phyloP scores from a whole-genome alignment of 2,329 filamentous ascomycete genomes.

The Tolypocladium tropicale region DNA sequence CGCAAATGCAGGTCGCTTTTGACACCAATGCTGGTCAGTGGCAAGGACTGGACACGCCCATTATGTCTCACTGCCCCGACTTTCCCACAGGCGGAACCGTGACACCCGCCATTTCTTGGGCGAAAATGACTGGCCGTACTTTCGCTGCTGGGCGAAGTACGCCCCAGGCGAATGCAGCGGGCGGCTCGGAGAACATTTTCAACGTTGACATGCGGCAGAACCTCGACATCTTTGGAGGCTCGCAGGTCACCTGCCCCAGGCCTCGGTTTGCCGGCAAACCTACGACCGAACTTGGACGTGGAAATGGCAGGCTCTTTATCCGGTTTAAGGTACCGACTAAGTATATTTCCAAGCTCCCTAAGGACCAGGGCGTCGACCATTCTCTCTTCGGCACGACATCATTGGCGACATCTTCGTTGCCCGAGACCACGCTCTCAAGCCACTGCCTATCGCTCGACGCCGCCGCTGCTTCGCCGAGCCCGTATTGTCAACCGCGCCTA shows the following conservation, averaged over 20 bases:
- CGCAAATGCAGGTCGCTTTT: background rate
- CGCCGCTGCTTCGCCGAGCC: background rate
- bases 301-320: constrained; percentile 21
- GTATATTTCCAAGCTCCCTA: constrained; percentile 19
- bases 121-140: constrained; percentile 5
- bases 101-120: constrained; percentile 9
- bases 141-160: constrained; percentile 2
- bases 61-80: background rate
- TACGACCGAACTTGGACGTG: constrained; percentile 17
- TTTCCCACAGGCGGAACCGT: background rate
- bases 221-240: constrained; percentile 21
- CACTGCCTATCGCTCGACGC: background rate
- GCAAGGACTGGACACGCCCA: background rate
- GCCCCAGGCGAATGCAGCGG: constrained; percentile 2
- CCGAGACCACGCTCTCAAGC: constrained; percentile 9
- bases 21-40: background rate
- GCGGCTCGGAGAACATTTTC: constrained; percentile 11
- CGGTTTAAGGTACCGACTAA: constrained; percentile 26
- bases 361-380: constrained; percentile 17
- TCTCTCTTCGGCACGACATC: constrained; percentile 12
- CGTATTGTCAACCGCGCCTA: background rate
- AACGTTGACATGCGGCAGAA: constrained; percentile 24
- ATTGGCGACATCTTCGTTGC: constrained; percentile 12
- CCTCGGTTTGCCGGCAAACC: constrained; percentile 15
- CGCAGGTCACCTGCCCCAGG: constrained; percentile 6